Conservation (phyloP, 139 green algal genomes). For the Coccomyxa sp. region DNA sequence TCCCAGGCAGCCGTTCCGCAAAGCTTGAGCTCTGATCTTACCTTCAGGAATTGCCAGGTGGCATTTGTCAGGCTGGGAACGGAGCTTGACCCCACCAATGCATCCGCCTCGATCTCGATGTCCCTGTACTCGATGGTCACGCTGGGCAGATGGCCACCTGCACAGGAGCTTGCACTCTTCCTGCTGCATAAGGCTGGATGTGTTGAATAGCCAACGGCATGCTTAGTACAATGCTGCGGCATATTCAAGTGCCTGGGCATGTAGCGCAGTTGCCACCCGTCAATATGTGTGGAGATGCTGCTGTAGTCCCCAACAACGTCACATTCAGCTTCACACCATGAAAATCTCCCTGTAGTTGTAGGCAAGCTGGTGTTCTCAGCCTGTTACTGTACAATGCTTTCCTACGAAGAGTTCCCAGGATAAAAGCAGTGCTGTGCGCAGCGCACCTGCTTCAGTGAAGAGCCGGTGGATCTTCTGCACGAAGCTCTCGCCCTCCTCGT, state of each 20-base stretch:
- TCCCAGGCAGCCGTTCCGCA: too few relatives aligned
- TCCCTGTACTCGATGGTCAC: slow-evolving; percentile 63
- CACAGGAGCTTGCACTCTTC: background rate
- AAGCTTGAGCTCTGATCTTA: background rate
- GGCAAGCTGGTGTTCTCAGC: background rate
- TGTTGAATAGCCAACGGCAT: background rate
- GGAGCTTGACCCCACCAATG: slow-evolving; percentile 49
- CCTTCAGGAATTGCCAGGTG: slow-evolving; percentile 33
- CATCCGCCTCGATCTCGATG: slow-evolving; percentile 57
- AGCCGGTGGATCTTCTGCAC: slow-evolving; percentile 3
- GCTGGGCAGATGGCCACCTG: slow-evolving; percentile 10
- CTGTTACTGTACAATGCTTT: too few relatives aligned
- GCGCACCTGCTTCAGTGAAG: slow-evolving; percentile 8
- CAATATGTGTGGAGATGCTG: background rate
- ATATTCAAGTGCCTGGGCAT: background rate
- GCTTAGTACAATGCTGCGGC: too few relatives aligned
- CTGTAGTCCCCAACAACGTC: background rate
- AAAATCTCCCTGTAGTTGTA: background rate
- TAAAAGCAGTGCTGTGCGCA: background rate
- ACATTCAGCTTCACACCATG: background rate
- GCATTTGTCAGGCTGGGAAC: slow-evolving; percentile 58
- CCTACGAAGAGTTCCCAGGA: too few relatives aligned
- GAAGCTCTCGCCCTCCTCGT: slow-evolving; percentile 5
- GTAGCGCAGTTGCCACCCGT: background rate
- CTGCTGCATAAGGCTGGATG: background rate